These are phyloP conservation scores for Hapsidospora chrysogenum DNA, from an alignment of 495 filamentous ascomycete species.

Conservation along the genomic window DNA sequence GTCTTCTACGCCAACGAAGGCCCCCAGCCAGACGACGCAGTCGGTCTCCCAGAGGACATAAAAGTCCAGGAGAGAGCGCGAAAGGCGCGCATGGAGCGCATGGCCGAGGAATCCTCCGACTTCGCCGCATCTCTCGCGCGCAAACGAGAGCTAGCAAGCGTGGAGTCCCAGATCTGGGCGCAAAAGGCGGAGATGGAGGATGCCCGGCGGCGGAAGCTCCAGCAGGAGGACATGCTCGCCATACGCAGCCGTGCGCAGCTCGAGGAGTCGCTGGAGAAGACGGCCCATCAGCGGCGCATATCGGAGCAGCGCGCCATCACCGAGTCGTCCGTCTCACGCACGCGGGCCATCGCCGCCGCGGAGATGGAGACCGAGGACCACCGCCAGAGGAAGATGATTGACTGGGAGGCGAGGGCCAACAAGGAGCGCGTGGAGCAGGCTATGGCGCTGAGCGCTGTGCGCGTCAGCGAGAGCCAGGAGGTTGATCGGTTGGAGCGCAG, in stretches of 20 bases:
- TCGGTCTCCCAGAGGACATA: constrained; percentile 26
- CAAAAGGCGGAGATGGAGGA: constrained; percentile 28
- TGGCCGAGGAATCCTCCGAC: constrained; percentile 18
- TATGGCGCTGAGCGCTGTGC: constrained; percentile 20
- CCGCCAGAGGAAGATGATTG: constrained; percentile 14
- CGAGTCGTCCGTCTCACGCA: constrained; percentile 19
- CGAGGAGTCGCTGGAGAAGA: constrained; percentile 19
- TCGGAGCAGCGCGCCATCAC: constrained; percentile 14
- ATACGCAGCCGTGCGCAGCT: constrained; percentile 15
- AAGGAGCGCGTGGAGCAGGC: constrained; percentile 18
- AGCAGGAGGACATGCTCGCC: constrained; percentile 10
- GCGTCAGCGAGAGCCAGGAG: constrained; percentile 23
- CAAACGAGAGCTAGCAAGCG: constrained; percentile 21
- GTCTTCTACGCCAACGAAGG: constrained; percentile 30
- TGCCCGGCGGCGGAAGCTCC: constrained; percentile 13
- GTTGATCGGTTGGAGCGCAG: constrained; percentile 19
- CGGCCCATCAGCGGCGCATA: constrained; percentile 14
- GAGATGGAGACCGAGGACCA: constrained; percentile 19
- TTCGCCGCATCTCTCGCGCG: constrained; percentile 19
- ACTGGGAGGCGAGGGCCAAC: constrained; percentile 20
- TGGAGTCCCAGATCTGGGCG: constrained; percentile 25
- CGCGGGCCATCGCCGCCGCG: constrained; percentile 19
- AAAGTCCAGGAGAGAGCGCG: constrained; percentile 26
- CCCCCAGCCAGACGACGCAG: constrained; percentile 23
- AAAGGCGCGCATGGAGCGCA: constrained; percentile 16